Evolutionary conservation across 208 protist species (phyloP), one percentile per base, ranked within the genome.

Genomic region (Acanthamoeba healyi): DNA sequence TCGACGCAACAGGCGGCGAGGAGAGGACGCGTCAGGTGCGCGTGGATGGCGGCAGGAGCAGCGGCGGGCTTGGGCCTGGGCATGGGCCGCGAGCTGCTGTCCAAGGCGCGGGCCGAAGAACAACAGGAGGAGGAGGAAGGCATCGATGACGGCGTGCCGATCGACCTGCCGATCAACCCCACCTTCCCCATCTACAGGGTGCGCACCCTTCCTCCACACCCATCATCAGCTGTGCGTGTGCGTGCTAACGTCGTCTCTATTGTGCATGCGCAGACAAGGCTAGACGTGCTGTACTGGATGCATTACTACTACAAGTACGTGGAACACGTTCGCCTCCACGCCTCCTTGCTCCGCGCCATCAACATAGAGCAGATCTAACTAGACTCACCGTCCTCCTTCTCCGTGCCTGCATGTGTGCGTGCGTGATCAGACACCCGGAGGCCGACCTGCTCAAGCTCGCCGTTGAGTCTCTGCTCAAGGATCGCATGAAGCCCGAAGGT

Each of bases 241-340:
- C 24, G 32, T 36, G 44, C 44, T 49, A 49, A 10, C 44, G 65
- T 2, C 58, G 26, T 22, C 26, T 29, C 10, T 24, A 24, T 34
- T 79, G 17, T 74, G 9, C 26, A 14, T 38, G 38, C 42, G 15
- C 42, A 84, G 74, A 84, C 74, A 10, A 84, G 74, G 36, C 42
- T 36, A 7, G 74, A 84, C 24, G 74, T 84, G 44, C 40, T 84
- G 32, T 84, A 58, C 24, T 84, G 74, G 74, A 15, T 58, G 42
- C 74, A 84, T 40, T 58, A 34, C 44, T 84, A 26, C 46, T 84
- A 84, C 74, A 51, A 82, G 72, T 82, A 82, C 34, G 42, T 44
- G 3, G 12, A 12, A 4, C 9, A 12, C 12, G 44, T 12, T 4
- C 44, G 44, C 44, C 44, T 49, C 9, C 44, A 72, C 63, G 22